Evolutionary conservation across 139 green algal species (phyloP), one percentile per base, ranked within the genome.

Genomic region (Chlamydomonas schloesseri): DNA sequence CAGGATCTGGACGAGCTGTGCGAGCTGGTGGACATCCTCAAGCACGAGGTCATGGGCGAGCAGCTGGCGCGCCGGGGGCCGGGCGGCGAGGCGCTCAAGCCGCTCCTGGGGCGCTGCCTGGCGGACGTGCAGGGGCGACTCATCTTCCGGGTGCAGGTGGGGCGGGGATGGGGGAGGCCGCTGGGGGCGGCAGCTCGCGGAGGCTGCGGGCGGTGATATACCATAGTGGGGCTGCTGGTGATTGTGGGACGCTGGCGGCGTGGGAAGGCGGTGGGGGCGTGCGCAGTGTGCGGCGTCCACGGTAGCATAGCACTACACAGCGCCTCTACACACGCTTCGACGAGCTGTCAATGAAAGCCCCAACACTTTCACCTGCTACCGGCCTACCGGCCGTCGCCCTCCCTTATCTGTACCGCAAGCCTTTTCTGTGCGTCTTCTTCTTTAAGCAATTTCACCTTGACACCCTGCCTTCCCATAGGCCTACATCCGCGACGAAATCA

Each of bases 41-140:
- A 96, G 60, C 86, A 93, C 50, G 96, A 98, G 93, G 93, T 98
- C 74, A 87, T 97, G 65, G 92, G 95, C 36, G 95, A 98, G 77
- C 92, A 95, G 87, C 87, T 97, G 81, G 80, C 79, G 3, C 82
- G 93, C 34, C 83, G 92, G 0, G 94, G 93, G 20, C 80, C 94
- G 0, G 91, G 93, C 20, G 90, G 90, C 28, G 94, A 96, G 36
- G 93, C 94, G 31, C 91, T 99, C 88, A 87, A 91, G 70, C 96
- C 97, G 2, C 93, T 94, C 28, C 89, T 99, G 72, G 53, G 65
- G 8, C 91, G 95, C 74, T 96, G 91, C 3, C 91, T 98, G 76
- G 94, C 94, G n/a, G 97, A 99, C 88, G 89, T 98, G 37, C 97
- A 99, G 87, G 94, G 96, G 85, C 91, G 97, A 13, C 93, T 99